phyloP scores from a whole-genome alignment of 495 filamentous ascomycete species.

The Hypomontagnella submonticulosa region DNA sequence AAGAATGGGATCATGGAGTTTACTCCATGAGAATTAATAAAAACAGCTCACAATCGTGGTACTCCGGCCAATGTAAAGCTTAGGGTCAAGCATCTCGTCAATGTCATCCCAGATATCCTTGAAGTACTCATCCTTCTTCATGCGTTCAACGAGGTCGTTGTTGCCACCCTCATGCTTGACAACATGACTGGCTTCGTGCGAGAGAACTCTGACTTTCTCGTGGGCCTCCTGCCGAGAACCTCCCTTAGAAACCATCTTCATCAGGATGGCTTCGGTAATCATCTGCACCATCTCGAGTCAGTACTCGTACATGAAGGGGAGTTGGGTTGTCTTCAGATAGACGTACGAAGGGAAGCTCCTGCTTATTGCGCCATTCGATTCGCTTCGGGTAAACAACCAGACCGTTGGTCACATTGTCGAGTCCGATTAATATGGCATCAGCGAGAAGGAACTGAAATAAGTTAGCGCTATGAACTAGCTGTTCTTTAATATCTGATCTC shows the following conservation, averaged over 20 bases:
- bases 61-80: slow-evolving; percentile 74
- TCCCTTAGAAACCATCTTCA: slow-evolving; percentile 81
- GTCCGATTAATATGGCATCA: slow-evolving; percentile 81
- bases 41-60: slow-evolving; percentile 34
- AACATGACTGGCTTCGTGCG: slow-evolving; percentile 80
- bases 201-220: slow-evolving; percentile 88
- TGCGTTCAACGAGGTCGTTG: slow-evolving; percentile 88
- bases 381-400: slow-evolving; percentile 88
- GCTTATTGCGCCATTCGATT: slow-evolving; percentile 72
- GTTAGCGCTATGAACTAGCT: slow-evolving; percentile 25
- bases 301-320: not conserved
- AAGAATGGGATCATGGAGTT: not conserved
- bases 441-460: slow-evolving; percentile 70
- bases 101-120: slow-evolving; percentile 80
- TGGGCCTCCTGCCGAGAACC: slow-evolving; percentile 89
- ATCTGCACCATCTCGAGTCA: slow-evolving; percentile 26
- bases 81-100: slow-evolving; percentile 76
- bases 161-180: slow-evolving; percentile 75
- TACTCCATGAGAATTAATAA: not conserved
- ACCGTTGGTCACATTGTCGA: slow-evolving; percentile 85
- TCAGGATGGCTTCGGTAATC: slow-evolving; percentile 71
- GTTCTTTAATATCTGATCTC: not conserved
- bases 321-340: not conserved
- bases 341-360: slow-evolving; percentile 39
- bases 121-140: slow-evolving; percentile 82